phyloP scores from a whole-genome alignment of 257 asterid species.

The Verbena officinalis region DNA sequence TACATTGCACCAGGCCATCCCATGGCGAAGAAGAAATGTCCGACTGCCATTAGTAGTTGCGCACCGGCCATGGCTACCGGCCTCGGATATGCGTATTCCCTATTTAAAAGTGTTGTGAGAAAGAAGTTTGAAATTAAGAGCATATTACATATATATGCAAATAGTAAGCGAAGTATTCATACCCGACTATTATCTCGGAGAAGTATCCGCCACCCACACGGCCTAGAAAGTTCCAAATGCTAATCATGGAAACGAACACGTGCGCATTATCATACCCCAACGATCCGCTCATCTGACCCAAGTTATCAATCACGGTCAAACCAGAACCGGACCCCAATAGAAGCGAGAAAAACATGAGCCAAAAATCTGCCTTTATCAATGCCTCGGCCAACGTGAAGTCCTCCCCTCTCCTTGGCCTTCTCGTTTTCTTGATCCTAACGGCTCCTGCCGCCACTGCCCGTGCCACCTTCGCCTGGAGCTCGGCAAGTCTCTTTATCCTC shows the following conservation, averaged over 20 bases:
- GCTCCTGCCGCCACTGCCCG: constrained; percentile 76
- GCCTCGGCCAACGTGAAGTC: constrained; percentile 60
- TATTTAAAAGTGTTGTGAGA: constrained; percentile 20
- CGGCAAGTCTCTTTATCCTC: constrained; percentile 56
- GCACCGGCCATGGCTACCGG: constrained; percentile 79
- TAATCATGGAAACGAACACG: constrained; percentile 59
- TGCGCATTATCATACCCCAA: constrained; percentile 50
- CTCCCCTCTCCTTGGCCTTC: constrained; percentile 65
- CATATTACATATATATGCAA: no score
- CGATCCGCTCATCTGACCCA: constrained; percentile 64
- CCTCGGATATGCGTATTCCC: constrained; percentile 86
- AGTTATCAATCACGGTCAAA: constrained; percentile 59
- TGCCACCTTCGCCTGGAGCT: constrained; percentile 51
- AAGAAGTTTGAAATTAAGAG: no score
- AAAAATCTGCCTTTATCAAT: constrained; percentile 51
- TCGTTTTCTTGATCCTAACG: constrained; percentile 42
- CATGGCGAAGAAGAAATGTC: constrained; percentile 87
- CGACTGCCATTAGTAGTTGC: constrained; percentile 73
- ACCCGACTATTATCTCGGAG: constrained; percentile 62
- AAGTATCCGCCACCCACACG: constrained; percentile 61
- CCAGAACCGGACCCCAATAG: constrained; percentile 64
- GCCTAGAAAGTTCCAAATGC: constrained; percentile 67
- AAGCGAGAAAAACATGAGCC: constrained; percentile 60
- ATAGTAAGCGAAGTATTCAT: not conserved
- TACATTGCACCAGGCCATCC: constrained; percentile 89